Percentiles rank a stretch among this genome's conserved stretches.
Conservation (phyloP, 2,329 filamentous ascomycete species). For the Mycosphaerelloides madeirae region DNA sequence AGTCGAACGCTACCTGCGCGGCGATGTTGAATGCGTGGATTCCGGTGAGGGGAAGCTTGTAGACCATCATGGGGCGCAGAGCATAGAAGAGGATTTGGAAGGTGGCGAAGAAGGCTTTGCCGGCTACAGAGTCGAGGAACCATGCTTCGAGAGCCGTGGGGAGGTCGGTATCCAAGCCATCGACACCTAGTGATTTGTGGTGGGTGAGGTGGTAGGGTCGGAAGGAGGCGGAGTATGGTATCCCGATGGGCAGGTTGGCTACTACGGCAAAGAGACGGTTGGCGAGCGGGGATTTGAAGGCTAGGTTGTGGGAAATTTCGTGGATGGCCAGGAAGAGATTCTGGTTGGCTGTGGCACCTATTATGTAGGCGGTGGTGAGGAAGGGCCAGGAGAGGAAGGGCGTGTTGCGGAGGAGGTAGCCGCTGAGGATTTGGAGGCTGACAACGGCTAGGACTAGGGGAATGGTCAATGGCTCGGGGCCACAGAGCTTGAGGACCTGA, state of each 20-base stretch:
- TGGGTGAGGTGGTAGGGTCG: constrained; percentile 96
- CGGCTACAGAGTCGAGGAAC: constrained; percentile 88
- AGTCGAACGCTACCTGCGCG: constrained; percentile 75
- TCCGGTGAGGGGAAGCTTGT: constrained; percentile 78
- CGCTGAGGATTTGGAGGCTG: constrained; percentile 70
- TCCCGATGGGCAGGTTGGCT: constrained; percentile 90
- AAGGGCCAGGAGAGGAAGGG: constrained; percentile 79
- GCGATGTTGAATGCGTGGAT: constrained; percentile 79
- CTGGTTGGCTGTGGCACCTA: constrained; percentile 95
- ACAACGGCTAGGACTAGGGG: constrained; percentile 85
- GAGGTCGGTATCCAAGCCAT: constrained; percentile 92
- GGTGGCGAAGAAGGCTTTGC: constrained; percentile 98
- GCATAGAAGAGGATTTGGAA: constrained; percentile 99
- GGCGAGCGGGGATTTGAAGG: constrained; percentile 72
- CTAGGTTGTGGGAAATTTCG: constrained; percentile 97
- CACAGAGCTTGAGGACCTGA: constrained; percentile 93
- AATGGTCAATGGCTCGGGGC: constrained; percentile 91
- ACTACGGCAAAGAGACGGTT: constrained; percentile 88
- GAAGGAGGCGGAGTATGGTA: constrained; percentile 95
- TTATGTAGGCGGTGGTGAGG: constrained; percentile 79
- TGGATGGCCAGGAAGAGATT: constrained; percentile 98
- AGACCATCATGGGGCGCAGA: constrained; percentile 89
- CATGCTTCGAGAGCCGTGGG: constrained; percentile 87
- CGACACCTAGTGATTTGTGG: constrained; percentile 96
- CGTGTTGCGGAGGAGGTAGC: constrained; percentile 70